Base-by-base conservation (phyloP, 345 rosid species). In the Moringa oleifera region DNA sequence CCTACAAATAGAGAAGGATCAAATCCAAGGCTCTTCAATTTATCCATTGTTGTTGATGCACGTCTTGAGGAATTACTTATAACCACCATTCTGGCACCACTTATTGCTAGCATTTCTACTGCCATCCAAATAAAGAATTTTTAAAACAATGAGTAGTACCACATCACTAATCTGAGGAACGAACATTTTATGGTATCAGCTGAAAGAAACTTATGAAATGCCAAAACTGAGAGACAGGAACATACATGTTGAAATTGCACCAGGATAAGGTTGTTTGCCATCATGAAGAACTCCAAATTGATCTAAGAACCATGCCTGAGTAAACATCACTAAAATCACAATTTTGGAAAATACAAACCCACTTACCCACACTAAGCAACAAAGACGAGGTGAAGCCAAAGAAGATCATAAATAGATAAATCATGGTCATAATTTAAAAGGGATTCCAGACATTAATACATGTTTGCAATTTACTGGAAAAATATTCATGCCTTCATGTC, bases 221-320 rank as follows among this genome's bases (percentile, higher is more conserved):
- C 18, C 20, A 67, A 71, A 79, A 65, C 50, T 63, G 50, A 61
- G 33, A 67, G 37, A 69, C 53, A 56, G 68, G 52, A 66, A 75
- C 95, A 56, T 86, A 94, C 97, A 75, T 12, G 97, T 79, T 15
- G 92, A 81, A 67, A 90, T 85, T 1, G 97, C 97, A 12, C 94
- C 96, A 0, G 97, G 97, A 70, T 90, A 94, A 37, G 99, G 96
- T 47, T 83, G 78, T 64, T 86, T 90, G 45, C 96, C 97, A 68
- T 93, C 96, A 65, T 90, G 99, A 72, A 93, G 99, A 19, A 93
- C 97, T 59, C 99, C 99, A 64, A 83, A 94, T 64, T 94, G 99
- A 82, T 90, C 99, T 68, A 94, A 76, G 53, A 94, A 80, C 99
- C 97, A 94, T 23, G 89, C 96, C 99, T 93, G 80, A 28, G 18